Conservation (phyloP, 495 filamentous ascomycete species). For the Podospora anserina region DNA sequence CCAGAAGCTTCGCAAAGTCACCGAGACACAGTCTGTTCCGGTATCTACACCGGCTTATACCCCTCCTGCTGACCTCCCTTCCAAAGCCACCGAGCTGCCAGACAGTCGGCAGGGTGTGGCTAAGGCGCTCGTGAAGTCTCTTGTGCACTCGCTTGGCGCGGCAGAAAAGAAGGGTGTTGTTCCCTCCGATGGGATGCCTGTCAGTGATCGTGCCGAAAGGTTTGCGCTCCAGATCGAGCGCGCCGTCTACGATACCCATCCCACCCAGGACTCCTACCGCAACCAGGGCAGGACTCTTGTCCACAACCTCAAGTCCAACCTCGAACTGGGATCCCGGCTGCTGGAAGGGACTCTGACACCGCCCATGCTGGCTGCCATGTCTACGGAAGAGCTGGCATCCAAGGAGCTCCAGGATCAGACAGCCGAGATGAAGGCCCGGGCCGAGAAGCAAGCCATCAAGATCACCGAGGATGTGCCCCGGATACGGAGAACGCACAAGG, state of each 20-base stretch:
- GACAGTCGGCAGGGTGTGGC: constrained; percentile 42
- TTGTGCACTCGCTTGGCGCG: constrained; percentile 37
- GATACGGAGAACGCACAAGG: constrained; percentile 89
- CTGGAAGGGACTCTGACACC: constrained; percentile 66
- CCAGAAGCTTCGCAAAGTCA: constrained; percentile 54
- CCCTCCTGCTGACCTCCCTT: constrained; percentile 38
- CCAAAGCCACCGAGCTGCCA: constrained; percentile 42
- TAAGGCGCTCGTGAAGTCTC: constrained; percentile 42
- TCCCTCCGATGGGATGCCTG: constrained; percentile 36
- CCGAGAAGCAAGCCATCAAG: constrained; percentile 84
- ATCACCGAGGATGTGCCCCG: constrained; percentile 79
- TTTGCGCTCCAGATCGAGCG: constrained; percentile 69
- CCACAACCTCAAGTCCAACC: constrained; percentile 84
- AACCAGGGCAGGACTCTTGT: constrained; percentile 55
- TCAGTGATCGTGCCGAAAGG: constrained; percentile 40
- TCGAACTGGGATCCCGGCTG: constrained; percentile 70
- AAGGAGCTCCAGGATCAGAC: constrained; percentile 81
- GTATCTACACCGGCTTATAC: constrained; percentile 32
- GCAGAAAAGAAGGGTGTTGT: constrained; percentile 43
- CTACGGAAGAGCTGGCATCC: constrained; percentile 80
- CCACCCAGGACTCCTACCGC: constrained; percentile 38
- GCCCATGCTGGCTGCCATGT: constrained; percentile 75
- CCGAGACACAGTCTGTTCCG: constrained; percentile 38
- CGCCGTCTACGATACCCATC: constrained; percentile 48
- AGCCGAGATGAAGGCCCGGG: constrained; percentile 63